Evolutionary conservation across 2,329 filamentous ascomycete genomes (phyloP), one percentile per base, ranked within the genome.

Genomic region (Trichoderma brevicompactum): DNA sequence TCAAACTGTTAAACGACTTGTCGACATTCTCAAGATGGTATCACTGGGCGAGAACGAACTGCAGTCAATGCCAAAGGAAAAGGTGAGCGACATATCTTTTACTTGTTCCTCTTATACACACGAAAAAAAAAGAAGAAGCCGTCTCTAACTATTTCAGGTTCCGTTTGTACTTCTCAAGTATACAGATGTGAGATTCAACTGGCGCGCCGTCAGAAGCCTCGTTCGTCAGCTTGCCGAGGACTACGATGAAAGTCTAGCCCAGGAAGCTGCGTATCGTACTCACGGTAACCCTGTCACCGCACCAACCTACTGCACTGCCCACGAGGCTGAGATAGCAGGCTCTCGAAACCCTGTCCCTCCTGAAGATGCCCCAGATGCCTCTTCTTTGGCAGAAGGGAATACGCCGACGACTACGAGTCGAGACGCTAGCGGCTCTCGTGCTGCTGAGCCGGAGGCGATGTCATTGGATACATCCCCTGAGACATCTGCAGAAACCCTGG

Each of bases 221-320:
- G 72, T 79, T 5, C 73, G 69, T 19, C 76, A 78, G 19, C 71
- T 81, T 19, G 62, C 75, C 4, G 72, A 72, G 10, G 74, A 72
- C 1, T 77, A 76, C 52, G 81, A 87, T 19, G 79, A 84, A 49
- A 85, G 87, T 12, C 81, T 97, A 60, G 89, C 85, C 7, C 83
- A 85, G 38, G 94, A 98, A 77, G 93, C 92, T 36, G 79, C 95
- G 0, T 97, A 92, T 75, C 88, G 94, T 63, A 92, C 92, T 71
- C 90, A 92, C 72, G 92, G 92, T 64, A 84, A 85, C 61, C 71
- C 77, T 5, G 75, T 79, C 2, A 79, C 81, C 32, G 88, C 92
- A 7, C 80, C 82, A 40, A 91, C 95, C 64, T 98, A 98, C 74
- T 95, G 91, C 73, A 82, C 81, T 64, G 86, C 88, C 13, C 86